Conservation (phyloP, 345 rosid genomes). For the Cochlearia excelsa region DNA sequence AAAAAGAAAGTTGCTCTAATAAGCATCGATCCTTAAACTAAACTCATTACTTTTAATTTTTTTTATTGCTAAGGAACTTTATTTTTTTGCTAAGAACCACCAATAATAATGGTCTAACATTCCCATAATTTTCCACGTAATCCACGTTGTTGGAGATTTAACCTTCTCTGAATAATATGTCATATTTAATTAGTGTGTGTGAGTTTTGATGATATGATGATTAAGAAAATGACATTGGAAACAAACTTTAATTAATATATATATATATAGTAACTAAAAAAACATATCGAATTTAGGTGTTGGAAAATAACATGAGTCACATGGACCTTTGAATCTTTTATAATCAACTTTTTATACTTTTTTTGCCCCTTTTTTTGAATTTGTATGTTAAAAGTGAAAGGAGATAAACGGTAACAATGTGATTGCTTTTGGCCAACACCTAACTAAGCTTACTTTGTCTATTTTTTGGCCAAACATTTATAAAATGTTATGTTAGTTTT, state of each 20-base stretch:
- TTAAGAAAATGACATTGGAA: slow-evolving; percentile 28
- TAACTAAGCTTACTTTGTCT: slow-evolving; percentile 22
- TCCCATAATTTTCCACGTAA: slow-evolving; percentile 4
- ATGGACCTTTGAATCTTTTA: slow-evolving; percentile 23
- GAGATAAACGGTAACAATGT: slow-evolving; percentile 28
- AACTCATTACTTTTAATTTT: too few relatives aligned
- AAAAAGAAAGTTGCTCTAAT: too few relatives aligned
- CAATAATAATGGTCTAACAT: too few relatives aligned
- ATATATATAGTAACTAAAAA: not conserved
- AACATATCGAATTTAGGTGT: slow-evolving; percentile 9
- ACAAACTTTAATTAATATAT: slow-evolving; percentile 1
- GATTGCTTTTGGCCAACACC: slow-evolving; percentile 37
- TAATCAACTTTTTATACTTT: slow-evolving; percentile 18
- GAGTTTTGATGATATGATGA: slow-evolving; percentile 28
- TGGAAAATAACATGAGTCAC: slow-evolving; percentile 34
- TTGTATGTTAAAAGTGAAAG: slow-evolving; percentile 31
- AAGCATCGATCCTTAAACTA: too few relatives aligned
- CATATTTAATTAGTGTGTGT: slow-evolving; percentile 6
- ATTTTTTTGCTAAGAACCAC: too few relatives aligned
- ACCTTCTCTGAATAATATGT: slow-evolving; percentile 1
- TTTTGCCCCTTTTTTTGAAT: slow-evolving; percentile 24
- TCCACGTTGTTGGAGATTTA: slow-evolving; percentile 8
- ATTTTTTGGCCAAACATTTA: not conserved
- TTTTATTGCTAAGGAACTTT: too few relatives aligned
- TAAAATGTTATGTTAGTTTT: slow-evolving; percentile 26